Evolutionary conservation across 1,284 basidiomycete species (phyloP), one percentile per base, ranked within the genome.

Genomic region (Sanghuangporus sanghuang): DNA sequence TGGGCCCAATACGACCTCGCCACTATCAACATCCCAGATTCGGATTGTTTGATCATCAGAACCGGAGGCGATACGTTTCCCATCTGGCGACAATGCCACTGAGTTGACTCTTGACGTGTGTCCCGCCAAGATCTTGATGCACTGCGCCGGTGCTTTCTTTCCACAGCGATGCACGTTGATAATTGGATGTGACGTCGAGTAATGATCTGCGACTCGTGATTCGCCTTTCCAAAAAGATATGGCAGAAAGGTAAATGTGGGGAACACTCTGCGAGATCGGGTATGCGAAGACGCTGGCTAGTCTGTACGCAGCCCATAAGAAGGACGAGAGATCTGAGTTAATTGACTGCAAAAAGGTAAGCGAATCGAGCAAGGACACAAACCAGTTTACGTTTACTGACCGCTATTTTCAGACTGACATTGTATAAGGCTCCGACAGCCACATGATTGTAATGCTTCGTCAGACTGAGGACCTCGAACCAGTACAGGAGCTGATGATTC

Each of bases 391-490:
- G 1, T 23, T 23, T 23, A 2, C 23, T 49, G 46, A 49, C 18
- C 8, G 46, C 46, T 8, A 4, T 6, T n/a, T n/a, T n/a, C 8
- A 49, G 14, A n/a, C 12, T 16, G 18, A n/a, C 46, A 49, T 49
- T n/a, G 18, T 8, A n/a, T 8, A 49, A n/a, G 8, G 5, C 46
- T 38, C 11, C 27, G 9, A 6, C 27, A 16, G 36, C 55, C 8
- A 57, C 1, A 5, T 7, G 55, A 21, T 16, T 14, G 38, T 39
- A 8, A n/a, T 38, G n/a, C 39, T 57, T 57, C 1, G 55, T 57
- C 11, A 57, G 18, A 21, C 57, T 59, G 16, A 59, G 21, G 4
- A 59, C 57, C 40, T 59, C 57, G 3, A 48, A 48, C 57, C 57
- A 59, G 18, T 8, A 59, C 9, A 48, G 40, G 11, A 57, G 55